Percentiles rank a stretch among this genome's conserved stretches.
Conservation (phyloP, 352 stramenopile species). For the Phytophthora fragariaefolia region DNA sequence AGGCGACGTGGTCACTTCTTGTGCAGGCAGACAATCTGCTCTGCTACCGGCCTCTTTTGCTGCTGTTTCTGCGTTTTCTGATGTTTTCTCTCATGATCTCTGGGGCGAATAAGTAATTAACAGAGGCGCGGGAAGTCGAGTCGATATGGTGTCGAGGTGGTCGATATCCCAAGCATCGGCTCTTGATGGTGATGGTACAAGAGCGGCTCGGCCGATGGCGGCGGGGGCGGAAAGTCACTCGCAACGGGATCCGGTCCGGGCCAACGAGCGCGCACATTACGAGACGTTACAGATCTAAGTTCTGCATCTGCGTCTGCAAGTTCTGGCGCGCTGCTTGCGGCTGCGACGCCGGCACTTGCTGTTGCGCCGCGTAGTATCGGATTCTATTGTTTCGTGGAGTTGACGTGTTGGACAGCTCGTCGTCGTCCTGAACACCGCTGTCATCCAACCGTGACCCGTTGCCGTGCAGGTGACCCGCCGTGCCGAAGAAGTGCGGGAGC, state of each 20-base stretch:
- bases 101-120: slow-evolving; percentile 41
- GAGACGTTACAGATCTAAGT: slow-evolving; percentile 74
- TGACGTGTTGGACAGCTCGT: slow-evolving; percentile 58
- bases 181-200: slow-evolving; percentile 55
- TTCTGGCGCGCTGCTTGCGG: slow-evolving; percentile 47
- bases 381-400: slow-evolving; percentile 78
- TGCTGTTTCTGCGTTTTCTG: slow-evolving; percentile 36
- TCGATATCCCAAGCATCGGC: slow-evolving; percentile 43
- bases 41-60: slow-evolving; percentile 29
- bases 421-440: slow-evolving; percentile 60
- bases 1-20: slow-evolving; percentile 40
- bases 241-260: slow-evolving; percentile 28
- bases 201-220: slow-evolving; percentile 38
- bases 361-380: slow-evolving; percentile 54
- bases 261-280: slow-evolving; percentile 31
- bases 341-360: slow-evolving; percentile 39
- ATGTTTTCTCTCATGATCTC: slow-evolving; percentile 23
- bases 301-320: slow-evolving; percentile 72
- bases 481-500: slow-evolving; percentile 83
- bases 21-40: slow-evolving; percentile 29
- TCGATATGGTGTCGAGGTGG: slow-evolving; percentile 21
- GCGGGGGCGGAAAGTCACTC: slow-evolving; percentile 17
- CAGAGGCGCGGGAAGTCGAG: slow-evolving; percentile 32
- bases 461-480: slow-evolving; percentile 52
- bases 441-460: slow-evolving; percentile 65